Evolutionary conservation across 495 filamentous ascomycete genomes (phyloP), one percentile per base, ranked within the genome.

Genomic region (Trichodelitschia bisporula): DNA sequence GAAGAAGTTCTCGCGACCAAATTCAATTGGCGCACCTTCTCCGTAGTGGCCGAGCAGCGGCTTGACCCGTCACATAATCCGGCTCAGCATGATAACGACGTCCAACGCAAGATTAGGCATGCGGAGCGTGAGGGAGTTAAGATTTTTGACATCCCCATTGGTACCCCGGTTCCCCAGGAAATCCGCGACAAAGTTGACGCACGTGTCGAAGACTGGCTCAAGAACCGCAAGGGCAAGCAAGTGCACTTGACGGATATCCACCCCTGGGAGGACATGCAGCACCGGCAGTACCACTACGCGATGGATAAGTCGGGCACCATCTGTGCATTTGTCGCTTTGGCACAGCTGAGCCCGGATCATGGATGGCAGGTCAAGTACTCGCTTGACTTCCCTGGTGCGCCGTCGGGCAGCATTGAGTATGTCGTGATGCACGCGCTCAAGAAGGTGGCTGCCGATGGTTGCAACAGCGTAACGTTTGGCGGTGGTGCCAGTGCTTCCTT

Each of bases 321-420:
- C 39, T 64, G 59, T 24, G 73, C 72, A 10, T 61, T 90, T 30
- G 68, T 77, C 38, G 66, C 75, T 20, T 48, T 90, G 36, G 71
- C 70, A 34, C 69, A 71, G 44, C 63, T 90, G 16, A 62, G 70
- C 13, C 77, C 77, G 0, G 47, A 60, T 19, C 64, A 83, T 39
- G 77, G 77, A 33, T 79, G 74, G 59, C 78, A 90, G 53, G 69
- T 86, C 50, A 86, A 90, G 53, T 84, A 77, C 51, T 69, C 69
- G 25, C 64, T 86, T 34, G 77, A 84, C 46, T 86, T 90, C 58
- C 77, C 77, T 11, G 63, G 62, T 12, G 59, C 76, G 2, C 74
- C 77, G 2, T 72, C 59, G 33, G 79, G 78, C 33, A 70, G 70
- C 19, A 90, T 86, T 37, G 79, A 90, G 50, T 55, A 62, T 2